A percentile compares a stretch with the other conserved stretches of the same genome.
Evolutionary conservation across 2,329 filamentous ascomycete genomes (phyloP).

Genomic region (Elsinoe ampelina): DNA sequence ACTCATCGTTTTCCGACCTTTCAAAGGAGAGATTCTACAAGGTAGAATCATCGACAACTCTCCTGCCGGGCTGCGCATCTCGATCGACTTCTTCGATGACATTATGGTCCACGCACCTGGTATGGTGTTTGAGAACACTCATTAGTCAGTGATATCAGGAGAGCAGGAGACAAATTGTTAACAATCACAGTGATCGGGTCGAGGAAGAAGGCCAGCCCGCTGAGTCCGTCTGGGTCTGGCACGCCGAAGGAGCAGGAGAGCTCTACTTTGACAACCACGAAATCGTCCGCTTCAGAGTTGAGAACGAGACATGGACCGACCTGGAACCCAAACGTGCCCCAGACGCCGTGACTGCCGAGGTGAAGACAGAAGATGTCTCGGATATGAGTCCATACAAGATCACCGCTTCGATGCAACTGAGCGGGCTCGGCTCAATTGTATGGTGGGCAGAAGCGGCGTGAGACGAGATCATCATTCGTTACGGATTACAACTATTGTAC

Average conservation of each 20-base stretch:
- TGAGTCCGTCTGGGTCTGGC: constrained; percentile 60
- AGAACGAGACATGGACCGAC: constrained; percentile 85
- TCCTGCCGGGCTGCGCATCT: constrained; percentile 67
- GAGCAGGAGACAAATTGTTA: constrained; percentile 1
- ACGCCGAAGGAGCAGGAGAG: constrained; percentile 54
- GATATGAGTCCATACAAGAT: constrained; percentile 64
- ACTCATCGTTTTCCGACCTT: constrained; percentile 86
- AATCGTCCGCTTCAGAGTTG: constrained; percentile 74
- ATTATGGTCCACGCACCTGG: constrained; percentile 64
- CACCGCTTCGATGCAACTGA: constrained; percentile 41
- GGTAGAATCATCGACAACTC: constrained; percentile 72
- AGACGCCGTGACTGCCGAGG: constrained; percentile 55
- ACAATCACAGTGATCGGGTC: constrained; percentile 21
- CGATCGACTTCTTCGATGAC: constrained; percentile 88
- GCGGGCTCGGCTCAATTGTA: constrained; percentile 38
- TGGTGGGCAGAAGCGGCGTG: constrained; percentile 30
- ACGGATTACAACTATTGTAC: not conserved
- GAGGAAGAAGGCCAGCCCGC: constrained; percentile 50
- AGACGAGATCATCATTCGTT: constrained; percentile 1
- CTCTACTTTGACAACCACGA: constrained; percentile 88
- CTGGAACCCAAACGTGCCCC: constrained; percentile 63
- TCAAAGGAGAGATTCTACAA: constrained; percentile 85
- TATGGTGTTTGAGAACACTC: constrained; percentile 64
- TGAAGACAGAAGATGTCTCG: constrained; percentile 50
- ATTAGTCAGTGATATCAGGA: constrained; percentile 52